Evolutionary conservation across 257 asterid genomes (phyloP), one percentile per base, ranked within the genome.

Genomic region (Jacaranda mimosifolia): DNA sequence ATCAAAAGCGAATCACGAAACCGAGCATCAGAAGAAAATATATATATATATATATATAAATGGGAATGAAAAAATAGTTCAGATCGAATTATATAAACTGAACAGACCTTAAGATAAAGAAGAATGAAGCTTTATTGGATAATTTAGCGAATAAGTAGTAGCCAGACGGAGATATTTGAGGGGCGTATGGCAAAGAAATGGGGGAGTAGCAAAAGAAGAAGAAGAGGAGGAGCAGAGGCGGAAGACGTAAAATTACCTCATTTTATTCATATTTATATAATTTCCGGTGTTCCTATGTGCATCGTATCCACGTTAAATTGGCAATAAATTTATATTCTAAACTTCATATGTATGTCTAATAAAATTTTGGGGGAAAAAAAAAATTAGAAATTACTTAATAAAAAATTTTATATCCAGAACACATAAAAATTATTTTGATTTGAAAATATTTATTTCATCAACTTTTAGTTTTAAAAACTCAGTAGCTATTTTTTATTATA

Each of bases 11-110:
- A 81, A 79, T 75, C 76, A 42, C 53, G 45, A 79, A 81, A 68
- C 72, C 32, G 63, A 26, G 32, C 32, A 26, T 26, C 32, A 26
- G 1, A 72, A 74, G 55, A 17, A 79, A 67, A 17, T 39, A 75
- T 48, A 74, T 18, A 57, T 53, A 18, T 32, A 42, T 8, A 57
- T 38, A 8, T 51, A 78, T 21, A 18, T 7, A 74, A 57, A 48
- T 8, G 63, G 78, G 21, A 26, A 26, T 26, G 2, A 26, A 26
- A 26, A 26, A 26, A 69, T 11, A 73, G 58, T 74, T 63, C 82
- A 79, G 89, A 85, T 85, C 89, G 82, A 77, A 59, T 43, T 13
- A 46, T 68, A 69, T 51, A 70, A 60, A 72, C 45, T 14, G 43
- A 15, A 73, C 86, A 49, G 56, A 85, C 89, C 86, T 85, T 69